These are phyloP conservation scores for Alternaria arborescens DNA, from an alignment of 2,329 filamentous ascomycete species.

Conservation along the genomic window DNA sequence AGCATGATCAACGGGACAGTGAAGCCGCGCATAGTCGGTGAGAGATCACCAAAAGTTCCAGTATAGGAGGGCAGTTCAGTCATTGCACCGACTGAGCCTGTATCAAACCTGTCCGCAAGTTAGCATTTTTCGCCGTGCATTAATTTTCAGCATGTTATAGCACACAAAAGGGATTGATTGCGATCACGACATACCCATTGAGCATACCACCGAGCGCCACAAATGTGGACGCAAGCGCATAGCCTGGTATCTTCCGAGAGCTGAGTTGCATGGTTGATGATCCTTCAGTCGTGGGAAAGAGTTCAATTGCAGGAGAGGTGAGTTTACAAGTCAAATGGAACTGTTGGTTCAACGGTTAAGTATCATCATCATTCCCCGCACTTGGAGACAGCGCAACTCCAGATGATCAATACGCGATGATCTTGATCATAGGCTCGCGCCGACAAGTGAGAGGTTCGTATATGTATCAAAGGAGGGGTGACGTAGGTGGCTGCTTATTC, in stretches of 20 bases:
- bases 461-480: too few species aligned
- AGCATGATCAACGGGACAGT: neutral
- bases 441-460: too few species aligned
- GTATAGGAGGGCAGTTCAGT: neutral
- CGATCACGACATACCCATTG: neutral
- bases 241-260: neutral
- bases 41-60: neutral
- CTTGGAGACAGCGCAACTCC: too few species aligned
- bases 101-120: neutral
- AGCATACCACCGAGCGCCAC: neutral
- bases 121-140: too few species aligned
- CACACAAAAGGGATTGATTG: rapidly evolving
- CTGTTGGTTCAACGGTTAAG: too few species aligned
- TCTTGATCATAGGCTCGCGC: too few species aligned
- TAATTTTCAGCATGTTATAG: too few species aligned
- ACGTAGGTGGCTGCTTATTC: too few species aligned
- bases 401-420: too few species aligned
- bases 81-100: neutral
- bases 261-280: neutral
- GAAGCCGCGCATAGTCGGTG: neutral
- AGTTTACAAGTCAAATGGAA: too few species aligned
- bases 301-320: neutral
- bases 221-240: neutral
- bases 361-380: too few species aligned
- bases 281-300: neutral